Conservation (phyloP, 768 basidiomycete genomes). For the Suillus tomentosus region DNA sequence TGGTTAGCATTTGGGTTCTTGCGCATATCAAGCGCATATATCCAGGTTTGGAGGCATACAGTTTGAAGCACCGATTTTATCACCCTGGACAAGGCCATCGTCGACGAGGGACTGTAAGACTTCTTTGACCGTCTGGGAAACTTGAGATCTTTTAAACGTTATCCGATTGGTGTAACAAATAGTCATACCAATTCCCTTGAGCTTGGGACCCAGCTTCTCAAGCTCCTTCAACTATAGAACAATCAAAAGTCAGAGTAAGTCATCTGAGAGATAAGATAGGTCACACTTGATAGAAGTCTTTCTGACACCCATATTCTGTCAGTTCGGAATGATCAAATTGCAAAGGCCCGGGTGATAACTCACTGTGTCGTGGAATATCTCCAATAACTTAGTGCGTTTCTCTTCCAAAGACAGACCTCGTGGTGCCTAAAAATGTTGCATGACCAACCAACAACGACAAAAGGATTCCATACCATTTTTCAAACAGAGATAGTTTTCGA, state of each 20-base stretch:
- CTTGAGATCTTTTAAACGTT: slow-evolving; percentile 38
- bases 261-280: neutral
- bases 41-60: slow-evolving; percentile 47
- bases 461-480: slow-evolving; percentile 10
- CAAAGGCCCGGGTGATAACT: neutral
- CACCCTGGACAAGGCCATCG: slow-evolving; percentile 81
- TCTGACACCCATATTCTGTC: slow-evolving; percentile 43
- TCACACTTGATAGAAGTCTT: slow-evolving; percentile 76
- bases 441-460: neutral
- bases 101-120: slow-evolving; percentile 85
- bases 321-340: slow-evolving; percentile 5
- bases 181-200: slow-evolving; percentile 83
- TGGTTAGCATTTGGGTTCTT: slow-evolving; percentile 4
- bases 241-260: slow-evolving; percentile 5
- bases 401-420: slow-evolving; percentile 88
- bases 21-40: slow-evolving; percentile 27
- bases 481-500: neutral
- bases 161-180: neutral
- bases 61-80: slow-evolving; percentile 95
- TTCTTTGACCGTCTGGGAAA: slow-evolving; percentile 91
- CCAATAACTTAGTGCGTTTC: slow-evolving; percentile 84
- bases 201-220: slow-evolving; percentile 85
- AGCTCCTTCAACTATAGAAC: slow-evolving; percentile 77
- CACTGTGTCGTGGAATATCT: slow-evolving; percentile 93
- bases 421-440: slow-evolving; percentile 53